Evolutionary conservation across 179 eudicot genomes (phyloP), one percentile per base, ranked within the genome.

Genomic region (Gypsophila paniculata): DNA sequence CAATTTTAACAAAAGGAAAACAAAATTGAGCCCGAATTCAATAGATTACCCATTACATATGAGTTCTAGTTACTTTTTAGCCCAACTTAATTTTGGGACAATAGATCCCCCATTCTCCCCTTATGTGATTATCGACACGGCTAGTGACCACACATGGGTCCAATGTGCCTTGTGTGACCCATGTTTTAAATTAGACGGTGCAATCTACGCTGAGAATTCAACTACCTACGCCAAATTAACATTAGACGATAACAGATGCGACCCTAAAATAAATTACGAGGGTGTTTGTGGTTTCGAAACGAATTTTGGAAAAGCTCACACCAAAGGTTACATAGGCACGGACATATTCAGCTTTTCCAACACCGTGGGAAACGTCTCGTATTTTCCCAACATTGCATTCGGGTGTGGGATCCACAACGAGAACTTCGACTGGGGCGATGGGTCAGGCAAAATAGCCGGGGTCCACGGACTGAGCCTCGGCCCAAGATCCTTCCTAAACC

Each of bases 91-190:
- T 7, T 19, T 75, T 0, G 73, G 78, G 17, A 17, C 18, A 0
- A 29, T 4, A 0, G 62, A 55, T n/a, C 26, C 68, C 0, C 15
- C 36, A 10, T 34, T 52, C 32, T 8, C 52, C 13, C 62, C 61
- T 1, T 48, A 14, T 21, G 21, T 75, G 19, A 25, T 61, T 29
- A 8, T 75, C 2, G 78, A 75, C 68, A 49, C 44, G 0, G 23
- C 32, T 38, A 42, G 36, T 14, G 62, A 68, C 5, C 60, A 68
- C 26, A 75, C 78, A n/a, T 75, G 78, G 78, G 19, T 75, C 54
- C 73, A 75, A 51, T 75, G 78, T 34, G 54, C 55, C 29, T 15
- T 15, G 3, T 75, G 77, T 19, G 42, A 68, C 68, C 68, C 77
- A 5, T 74, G 77, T 52, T 74, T 74, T 44, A 7, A 29, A 9